phyloP scores from a whole-genome alignment of 768 basidiomycete genomes.

The Lentinula edodes region DNA sequence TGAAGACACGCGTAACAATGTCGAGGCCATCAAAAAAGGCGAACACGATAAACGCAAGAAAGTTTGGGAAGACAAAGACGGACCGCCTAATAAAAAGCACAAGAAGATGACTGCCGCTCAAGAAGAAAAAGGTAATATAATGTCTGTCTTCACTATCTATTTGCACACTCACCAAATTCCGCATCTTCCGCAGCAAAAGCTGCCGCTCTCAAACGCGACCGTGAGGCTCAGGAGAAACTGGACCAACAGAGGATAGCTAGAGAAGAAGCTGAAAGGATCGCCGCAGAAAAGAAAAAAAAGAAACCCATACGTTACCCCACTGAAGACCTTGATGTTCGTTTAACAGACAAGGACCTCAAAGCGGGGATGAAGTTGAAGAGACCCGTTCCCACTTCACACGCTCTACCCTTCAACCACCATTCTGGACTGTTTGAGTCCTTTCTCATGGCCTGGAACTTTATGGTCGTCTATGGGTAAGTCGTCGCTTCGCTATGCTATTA shows the following conservation, averaged over 20 bases:
- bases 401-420: constrained; percentile 64
- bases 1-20: constrained; percentile 73
- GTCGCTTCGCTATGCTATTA: background rate
- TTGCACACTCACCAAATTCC: constrained; percentile 2
- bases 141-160: background rate
- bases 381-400: constrained; percentile 56
- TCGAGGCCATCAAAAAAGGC: constrained; percentile 75
- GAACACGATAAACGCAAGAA: constrained; percentile 94
- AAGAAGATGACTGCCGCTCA: constrained; percentile 71
- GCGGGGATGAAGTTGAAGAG: constrained; percentile 64
- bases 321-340: constrained; percentile 81
- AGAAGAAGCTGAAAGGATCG: constrained; percentile 66
- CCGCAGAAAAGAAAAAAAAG: constrained; percentile 81
- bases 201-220: constrained; percentile 48
- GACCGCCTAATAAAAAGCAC: constrained; percentile 74
- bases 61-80: constrained; percentile 84
- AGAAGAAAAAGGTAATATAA: constrained; percentile 61
- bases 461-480: constrained; percentile 87
- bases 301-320: constrained; percentile 90
- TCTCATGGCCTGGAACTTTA: constrained; percentile 90
- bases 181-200: constrained; percentile 16
- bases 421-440: constrained; percentile 74
- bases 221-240: constrained; percentile 64
- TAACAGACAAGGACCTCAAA: constrained; percentile 80
- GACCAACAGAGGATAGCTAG: constrained; percentile 60